Conservation (phyloP, 1,139 yeast species). For the Suhomyces coccinellae region DNA sequence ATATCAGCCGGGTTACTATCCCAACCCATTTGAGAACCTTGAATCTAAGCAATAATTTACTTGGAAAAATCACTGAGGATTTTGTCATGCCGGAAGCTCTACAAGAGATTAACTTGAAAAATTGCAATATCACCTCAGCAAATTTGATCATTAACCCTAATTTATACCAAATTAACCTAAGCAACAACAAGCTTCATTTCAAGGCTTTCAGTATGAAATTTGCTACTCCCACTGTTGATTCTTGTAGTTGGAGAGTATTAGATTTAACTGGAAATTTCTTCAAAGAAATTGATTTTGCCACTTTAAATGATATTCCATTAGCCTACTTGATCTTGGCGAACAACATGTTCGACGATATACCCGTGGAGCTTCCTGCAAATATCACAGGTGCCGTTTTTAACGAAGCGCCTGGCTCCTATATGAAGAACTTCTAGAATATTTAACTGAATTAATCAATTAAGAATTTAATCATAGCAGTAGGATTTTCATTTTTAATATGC, state of each 20-base stretch:
- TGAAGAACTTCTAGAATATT: constrained; percentile 9
- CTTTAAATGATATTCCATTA: constrained; percentile 3
- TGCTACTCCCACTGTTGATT: background rate
- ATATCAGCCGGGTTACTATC: constrained; percentile 1
- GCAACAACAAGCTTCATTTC: constrained; percentile 15
- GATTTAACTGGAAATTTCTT: constrained; percentile 16
- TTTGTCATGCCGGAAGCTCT: constrained; percentile 8
- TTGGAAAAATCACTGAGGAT: constrained; percentile 8
- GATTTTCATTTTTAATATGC: background rate
- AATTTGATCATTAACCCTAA: constrained; percentile 4
- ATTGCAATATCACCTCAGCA: constrained; percentile 12
- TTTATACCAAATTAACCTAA: constrained; percentile 7
- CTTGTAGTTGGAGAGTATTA: background rate
- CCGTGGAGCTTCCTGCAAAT: constrained; percentile 8
- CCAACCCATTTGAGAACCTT: constrained; percentile 6
- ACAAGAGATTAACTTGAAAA: constrained; percentile 7
- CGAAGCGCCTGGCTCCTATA: constrained; percentile 11
- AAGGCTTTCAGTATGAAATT: constrained; percentile 8
- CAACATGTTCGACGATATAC: constrained; percentile 16
- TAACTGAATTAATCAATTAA: background rate
- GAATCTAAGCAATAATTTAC: constrained; percentile 10
- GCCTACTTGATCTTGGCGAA: constrained; percentile 13
- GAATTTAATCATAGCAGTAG: no score
- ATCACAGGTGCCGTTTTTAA: constrained; percentile 13
- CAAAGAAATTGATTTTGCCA: constrained; percentile 11